Base-by-base conservation (phyloP, 371 early-diverging fungal genomes). In the Apophysomyces elegans region DNA sequence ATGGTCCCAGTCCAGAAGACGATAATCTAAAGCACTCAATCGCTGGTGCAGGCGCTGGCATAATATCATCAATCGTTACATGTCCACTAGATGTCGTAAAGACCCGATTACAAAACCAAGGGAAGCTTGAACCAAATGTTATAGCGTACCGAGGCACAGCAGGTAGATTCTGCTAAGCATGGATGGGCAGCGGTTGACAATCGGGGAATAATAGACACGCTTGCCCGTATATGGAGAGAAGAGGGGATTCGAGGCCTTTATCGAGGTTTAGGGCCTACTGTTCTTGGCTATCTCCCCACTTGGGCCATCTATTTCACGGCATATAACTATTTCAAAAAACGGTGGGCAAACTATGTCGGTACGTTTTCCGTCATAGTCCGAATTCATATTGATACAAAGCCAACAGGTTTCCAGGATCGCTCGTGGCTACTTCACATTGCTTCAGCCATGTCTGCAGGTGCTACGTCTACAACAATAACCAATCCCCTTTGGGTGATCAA, bases 21-120 rank as follows among this genome's bases (percentile, higher is more conserved):
- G 89, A 88, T 69, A 87, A 86, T 70, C 37, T 87, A 37, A 93
- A 90, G 69, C 89, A 91, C 68, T 86, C 91, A n/a, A 80, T 93
- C 64, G 92, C 93, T 61, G 94, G 94, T 63, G 92, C 93, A 21
- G 90, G 90, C 57, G 93, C 95, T 37, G 96, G 95, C 56, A 81
- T 87, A 62, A 88, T 92, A 26, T 89, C 95, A 14, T 88, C 95
- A 2, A 81, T 95, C 13, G 85, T 94, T 11, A 93, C 95, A 12
- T 92, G 93, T 71, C 99, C 99, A 6, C 81, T 98, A 36, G 99
- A 98, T 78, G 96, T 98, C 16, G 92, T 94, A 47, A 98, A 98
- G 70, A 93, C 96, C 12, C 85, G 97, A 37, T 80, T 97, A 62
- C 99, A 98, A 77, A 96, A 96, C 73, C 95, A 96, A 69, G 83